A percentile compares a stretch with the other conserved stretches of the same genome.
phyloP scores from a whole-genome alignment of 208 protist species.

The Kentomonas sorsogonicus region DNA sequence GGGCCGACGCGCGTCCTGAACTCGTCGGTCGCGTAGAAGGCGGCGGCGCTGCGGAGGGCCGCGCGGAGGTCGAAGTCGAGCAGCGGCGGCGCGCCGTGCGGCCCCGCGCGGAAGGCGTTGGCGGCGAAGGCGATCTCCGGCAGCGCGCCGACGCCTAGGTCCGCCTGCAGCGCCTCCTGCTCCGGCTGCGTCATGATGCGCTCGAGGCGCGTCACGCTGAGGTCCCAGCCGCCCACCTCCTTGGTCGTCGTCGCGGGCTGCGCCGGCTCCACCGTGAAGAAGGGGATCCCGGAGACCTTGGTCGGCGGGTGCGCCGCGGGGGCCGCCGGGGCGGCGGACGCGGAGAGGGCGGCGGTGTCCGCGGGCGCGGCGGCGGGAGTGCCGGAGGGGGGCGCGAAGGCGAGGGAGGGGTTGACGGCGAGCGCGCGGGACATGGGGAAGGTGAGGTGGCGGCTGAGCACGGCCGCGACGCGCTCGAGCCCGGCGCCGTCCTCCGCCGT shows the following conservation, averaged over 20 bases:
- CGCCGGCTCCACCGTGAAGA: slow-evolving; percentile 30
- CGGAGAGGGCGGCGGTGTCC: slow-evolving; percentile 1
- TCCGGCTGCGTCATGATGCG: slow-evolving; percentile 69
- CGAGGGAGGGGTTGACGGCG: slow-evolving; percentile 34
- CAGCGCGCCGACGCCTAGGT: slow-evolving; percentile 40
- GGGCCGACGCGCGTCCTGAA: slow-evolving; percentile 25
- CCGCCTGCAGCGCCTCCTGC: slow-evolving; percentile 31
- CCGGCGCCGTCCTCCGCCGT: slow-evolving; percentile 53
- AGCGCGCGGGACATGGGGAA: slow-evolving; percentile 63
- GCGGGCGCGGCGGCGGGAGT: slow-evolving; percentile 5
- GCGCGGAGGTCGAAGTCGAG: slow-evolving; percentile 45
- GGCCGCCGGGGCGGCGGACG: background rate
- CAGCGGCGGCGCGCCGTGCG: slow-evolving; percentile 18
- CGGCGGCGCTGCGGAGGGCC: slow-evolving; percentile 38
- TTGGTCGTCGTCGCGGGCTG: slow-evolving; percentile 21
- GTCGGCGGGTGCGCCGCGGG: slow-evolving; percentile 5
- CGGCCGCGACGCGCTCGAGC: slow-evolving; percentile 44
- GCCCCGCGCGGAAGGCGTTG: slow-evolving; percentile 52
- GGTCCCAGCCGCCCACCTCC: slow-evolving; percentile 44
- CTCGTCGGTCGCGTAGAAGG: slow-evolving; percentile 52
- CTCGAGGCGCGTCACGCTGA: slow-evolving; percentile 44
- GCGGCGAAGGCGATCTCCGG: slow-evolving; percentile 68
- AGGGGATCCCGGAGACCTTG: slow-evolving; percentile 27
- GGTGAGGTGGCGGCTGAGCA: slow-evolving; percentile 48
- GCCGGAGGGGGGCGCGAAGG: slow-evolving; percentile 13